These are phyloP conservation scores for Clausena lansium DNA, from an alignment of 345 rosid genomes.

Conservation along the genomic window DNA sequence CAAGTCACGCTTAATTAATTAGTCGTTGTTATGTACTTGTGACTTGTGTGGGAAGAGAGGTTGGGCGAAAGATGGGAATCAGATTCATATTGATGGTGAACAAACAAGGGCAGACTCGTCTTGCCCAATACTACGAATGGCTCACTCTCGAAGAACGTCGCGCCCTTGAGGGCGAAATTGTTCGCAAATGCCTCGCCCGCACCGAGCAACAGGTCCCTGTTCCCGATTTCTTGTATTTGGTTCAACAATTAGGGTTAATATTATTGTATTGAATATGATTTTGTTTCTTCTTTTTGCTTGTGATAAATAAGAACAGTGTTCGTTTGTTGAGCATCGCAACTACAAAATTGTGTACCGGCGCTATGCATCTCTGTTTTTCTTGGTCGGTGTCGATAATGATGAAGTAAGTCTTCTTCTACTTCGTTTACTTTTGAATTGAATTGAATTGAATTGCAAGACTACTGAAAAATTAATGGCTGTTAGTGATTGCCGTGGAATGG, in stretches of 20 bases:
- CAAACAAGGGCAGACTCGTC: conserved; percentile 98
- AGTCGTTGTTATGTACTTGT: too few relatives aligned
- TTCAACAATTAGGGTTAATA: background rate
- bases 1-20: too few relatives aligned
- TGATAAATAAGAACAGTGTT: conserved; percentile 54
- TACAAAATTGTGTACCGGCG: conserved; percentile 95
- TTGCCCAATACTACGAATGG: conserved; percentile 99
- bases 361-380: conserved; percentile 90
- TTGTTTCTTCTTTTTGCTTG: background rate
- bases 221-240: background rate
- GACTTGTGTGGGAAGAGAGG: background rate
- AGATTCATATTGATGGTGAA: conserved; percentile 97
- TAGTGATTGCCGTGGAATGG: too few relatives aligned
- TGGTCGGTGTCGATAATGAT: conserved; percentile 94
- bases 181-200: conserved; percentile 99
- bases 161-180: conserved; percentile 98
- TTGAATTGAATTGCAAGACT: too few relatives aligned
- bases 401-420: conserved; percentile 49
- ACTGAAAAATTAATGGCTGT: too few relatives aligned
- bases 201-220: conserved; percentile 76
- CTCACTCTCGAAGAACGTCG: conserved; percentile 96
- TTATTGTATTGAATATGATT: background rate
- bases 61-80: conserved; percentile 62
- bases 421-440: background rate
- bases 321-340: conserved; percentile 97